Evolutionary conservation across 352 stramenopile genomes (phyloP), one percentile per base, ranked within the genome.

Genomic region (Globisporangium cystogenes): DNA sequence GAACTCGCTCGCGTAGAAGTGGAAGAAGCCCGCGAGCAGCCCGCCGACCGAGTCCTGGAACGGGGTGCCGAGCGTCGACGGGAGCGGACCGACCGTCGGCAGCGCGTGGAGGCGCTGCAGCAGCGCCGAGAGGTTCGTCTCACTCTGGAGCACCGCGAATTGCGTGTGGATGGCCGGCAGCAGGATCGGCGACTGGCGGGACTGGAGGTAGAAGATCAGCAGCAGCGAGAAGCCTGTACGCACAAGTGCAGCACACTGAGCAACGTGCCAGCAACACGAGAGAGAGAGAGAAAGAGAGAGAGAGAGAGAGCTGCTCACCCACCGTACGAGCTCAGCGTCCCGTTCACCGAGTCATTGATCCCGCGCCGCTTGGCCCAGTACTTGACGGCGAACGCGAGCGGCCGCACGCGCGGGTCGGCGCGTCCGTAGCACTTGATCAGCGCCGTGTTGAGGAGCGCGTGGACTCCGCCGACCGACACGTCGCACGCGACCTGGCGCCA

Each of bases 311-410:
- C 24, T 33, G 43, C 12, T n/a, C 15, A 45, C 50, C 41, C 53
- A 90, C 82, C 96, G 62, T 99, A 99, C 10, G 90, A 98, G 57
- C 87, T 98, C 44, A 99, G 74, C 20, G 96, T 99, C 21, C 97
- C 95, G 26, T 98, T 90, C 21, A 78, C 86, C 33, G 97, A 95
- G 57, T 98, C 96, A 65, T 99, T 99, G 59, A 99, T 98, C 11
- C 94, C 82, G 24, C 96, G 77, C 35, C 82, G 81, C 66, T 99
- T 98, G 8, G 96, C 96, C 97, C 96, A 99, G 41, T 97, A 85
- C 70, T 99, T 99, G 59, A 99, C 83, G 2, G 97, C 90, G 65
- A 98, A 98, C 51, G 94, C 95, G 16, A 99, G 65, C 11, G 96
- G 82, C 5, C 93, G 87, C 12, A 96, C 83, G 14, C 85, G 77